A percentile compares a stretch with the other conserved stretches of the same genome.
These are phyloP conservation scores for Corynespora cassiicola DNA, from an alignment of 2,329 filamentous ascomycete genomes.

Conservation along the genomic window DNA sequence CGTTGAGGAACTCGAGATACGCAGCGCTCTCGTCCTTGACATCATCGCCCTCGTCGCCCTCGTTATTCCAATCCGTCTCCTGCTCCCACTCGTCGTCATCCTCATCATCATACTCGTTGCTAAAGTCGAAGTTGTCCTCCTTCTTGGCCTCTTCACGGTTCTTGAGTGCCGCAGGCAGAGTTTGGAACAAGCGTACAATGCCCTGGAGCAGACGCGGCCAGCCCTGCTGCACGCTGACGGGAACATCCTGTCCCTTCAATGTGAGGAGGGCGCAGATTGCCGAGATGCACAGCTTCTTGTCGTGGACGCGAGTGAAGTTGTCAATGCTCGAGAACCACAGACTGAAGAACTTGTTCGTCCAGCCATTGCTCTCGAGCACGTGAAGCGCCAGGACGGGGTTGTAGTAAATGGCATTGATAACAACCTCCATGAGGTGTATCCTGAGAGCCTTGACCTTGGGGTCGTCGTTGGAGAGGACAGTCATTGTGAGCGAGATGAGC, in stretches of 20 bases:
- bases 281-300: constrained; percentile 97
- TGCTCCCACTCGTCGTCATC: constrained; percentile 84
- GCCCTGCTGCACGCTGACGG: constrained; percentile 89
- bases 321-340: constrained; percentile 98
- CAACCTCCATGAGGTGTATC: constrained; percentile 97
- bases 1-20: constrained; percentile 94
- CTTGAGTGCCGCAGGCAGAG: constrained; percentile 84
- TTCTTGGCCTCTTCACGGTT: constrained; percentile 91
- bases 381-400: constrained; percentile 85
- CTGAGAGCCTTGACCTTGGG: constrained; percentile 91
- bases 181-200: constrained; percentile 89
- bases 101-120: constrained; percentile 76
- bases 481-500: constrained; percentile 91
- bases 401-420: constrained; percentile 98
- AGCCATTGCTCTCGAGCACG: constrained; percentile 86
- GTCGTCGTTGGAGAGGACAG: constrained; percentile 75
- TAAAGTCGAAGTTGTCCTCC: constrained; percentile 78
- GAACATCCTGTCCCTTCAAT: constrained; percentile 80
- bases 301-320: constrained; percentile 89
- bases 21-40: constrained; percentile 89
- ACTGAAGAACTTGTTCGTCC: constrained; percentile 99
- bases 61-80: constrained; percentile 72
- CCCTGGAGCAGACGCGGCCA: constrained; percentile 93
- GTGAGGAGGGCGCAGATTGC: constrained; percentile 88
- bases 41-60: constrained; percentile 70